Conservation (phyloP, 2,329 filamentous ascomycete genomes). For the Alternaria dauci region DNA sequence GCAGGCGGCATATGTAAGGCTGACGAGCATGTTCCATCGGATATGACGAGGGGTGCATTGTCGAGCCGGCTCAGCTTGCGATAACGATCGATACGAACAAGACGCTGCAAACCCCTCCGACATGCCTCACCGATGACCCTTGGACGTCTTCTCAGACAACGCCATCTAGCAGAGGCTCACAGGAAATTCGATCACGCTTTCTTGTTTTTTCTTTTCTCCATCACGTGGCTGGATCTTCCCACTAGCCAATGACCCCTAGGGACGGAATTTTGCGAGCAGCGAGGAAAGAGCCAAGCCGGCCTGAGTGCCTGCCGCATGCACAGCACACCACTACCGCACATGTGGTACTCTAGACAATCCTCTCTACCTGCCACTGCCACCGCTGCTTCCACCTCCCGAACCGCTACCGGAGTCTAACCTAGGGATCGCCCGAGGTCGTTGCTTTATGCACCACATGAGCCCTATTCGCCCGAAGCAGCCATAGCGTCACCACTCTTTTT, state of each 20-base stretch:
- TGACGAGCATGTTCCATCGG: constrained; percentile 23
- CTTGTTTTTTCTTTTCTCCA: background rate
- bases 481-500: constrained; percentile 23
- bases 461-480: constrained; percentile 12
- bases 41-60: constrained; percentile 9
- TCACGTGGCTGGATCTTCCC: constrained; percentile 5
- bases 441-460: constrained; percentile 30
- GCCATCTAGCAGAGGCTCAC: background rate
- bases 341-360: background rate
- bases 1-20: constrained; percentile 19
- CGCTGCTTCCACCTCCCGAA: background rate
- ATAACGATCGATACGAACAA: constrained; percentile 3
- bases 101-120: background rate
- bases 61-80: constrained; percentile 1
- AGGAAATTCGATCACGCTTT: background rate
- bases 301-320: background rate
- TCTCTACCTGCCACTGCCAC: background rate
- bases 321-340: background rate
- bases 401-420: constrained; percentile 14
- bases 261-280: background rate
- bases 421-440: constrained; percentile 15
- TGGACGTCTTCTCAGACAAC: background rate
- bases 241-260: background rate
- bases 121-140: background rate
- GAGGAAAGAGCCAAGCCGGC: constrained; percentile 1